Conservation (phyloP, 75 land plant species). For the Isoetes taiwanensis region DNA sequence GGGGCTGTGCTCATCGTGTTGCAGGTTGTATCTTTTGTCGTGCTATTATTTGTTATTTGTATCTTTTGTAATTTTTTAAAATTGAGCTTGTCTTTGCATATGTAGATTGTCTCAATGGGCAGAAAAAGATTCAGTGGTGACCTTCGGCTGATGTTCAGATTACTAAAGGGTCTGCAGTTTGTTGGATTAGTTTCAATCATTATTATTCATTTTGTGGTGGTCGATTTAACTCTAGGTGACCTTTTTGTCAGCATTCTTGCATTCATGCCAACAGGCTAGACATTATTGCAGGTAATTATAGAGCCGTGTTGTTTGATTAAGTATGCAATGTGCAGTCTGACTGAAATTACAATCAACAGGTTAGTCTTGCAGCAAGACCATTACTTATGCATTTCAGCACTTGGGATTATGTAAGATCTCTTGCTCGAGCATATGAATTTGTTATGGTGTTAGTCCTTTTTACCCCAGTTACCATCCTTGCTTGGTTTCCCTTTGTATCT, state of each 20-base stretch:
- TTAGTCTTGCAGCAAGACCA: not conserved
- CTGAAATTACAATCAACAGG: not conserved
- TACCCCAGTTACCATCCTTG: not conserved
- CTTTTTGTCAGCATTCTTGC: not conserved
- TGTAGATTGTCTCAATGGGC: slow-evolving; percentile 3
- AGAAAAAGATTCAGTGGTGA: slow-evolving; percentile 7
- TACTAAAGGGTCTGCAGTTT: not conserved
- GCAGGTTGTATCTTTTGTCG: no score
- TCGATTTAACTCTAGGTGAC: not conserved
- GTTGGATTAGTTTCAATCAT: slow-evolving; percentile 6
- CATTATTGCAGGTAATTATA: not conserved
- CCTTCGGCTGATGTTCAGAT: not conserved
- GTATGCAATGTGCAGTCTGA: no score
- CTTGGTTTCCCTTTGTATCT: slow-evolving; percentile 4
- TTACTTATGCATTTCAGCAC: not conserved
- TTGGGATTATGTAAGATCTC: not conserved
- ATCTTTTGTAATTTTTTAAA: no score
- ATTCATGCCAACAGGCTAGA: slow-evolving; percentile 5
- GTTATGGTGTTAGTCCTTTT: not conserved
- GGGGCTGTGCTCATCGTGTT: slow-evolving; percentile 40
- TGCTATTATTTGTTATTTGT: no score
- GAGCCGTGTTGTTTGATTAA: no score
- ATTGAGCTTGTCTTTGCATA: no score
- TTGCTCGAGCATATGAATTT: not conserved
- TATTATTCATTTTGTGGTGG: slow-evolving; percentile 4